Base-by-base conservation (phyloP, 2,329 filamentous ascomycete species). In the Kalmusia sp. region DNA sequence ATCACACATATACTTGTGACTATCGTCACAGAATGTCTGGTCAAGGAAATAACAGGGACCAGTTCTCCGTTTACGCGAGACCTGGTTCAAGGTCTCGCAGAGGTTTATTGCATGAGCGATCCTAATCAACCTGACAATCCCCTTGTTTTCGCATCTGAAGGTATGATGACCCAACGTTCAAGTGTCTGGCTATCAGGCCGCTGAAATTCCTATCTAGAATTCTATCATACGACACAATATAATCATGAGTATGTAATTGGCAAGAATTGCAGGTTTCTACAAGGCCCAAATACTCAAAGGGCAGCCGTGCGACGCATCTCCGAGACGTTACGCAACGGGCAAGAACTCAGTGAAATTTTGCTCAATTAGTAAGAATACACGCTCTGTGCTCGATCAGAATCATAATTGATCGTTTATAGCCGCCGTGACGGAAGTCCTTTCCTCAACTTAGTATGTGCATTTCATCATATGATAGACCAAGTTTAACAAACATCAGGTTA, bases 51-150 rank as follows among this genome's bases (percentile, higher is more conserved):
- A 27, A 85, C 85, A 1, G 86, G 87, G 3, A 87, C 82, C 1
- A 73, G 89, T 24, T 83, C 87, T 0, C 75, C 81, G 1, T 80
- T 87, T 58, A 76, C 90, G 35, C 79, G 82, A 37, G 84, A 88
- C 27, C 80, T 87, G 12, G 88, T 87, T 0, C 86, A 91, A 67
- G 88, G 87, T 0, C 70, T 91, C 41, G 88, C 87, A 0, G 88
- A 91, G 67, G 87, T 90, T 0, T 92, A 91, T 61, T 92, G 88
- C 66, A 71, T 92, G 52, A 89, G 87, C 0, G 89, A 92, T 67
- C 87, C 89, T 7, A 87, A 86, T 2, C 78, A 87, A 51, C 79
- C 82, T 3, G 89, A 90, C 54, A 90, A 90, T 67, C 89, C 88
- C 0, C 88, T 91, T 49, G 83, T 91, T 1, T 90, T 91, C 70